Base-by-base conservation (phyloP, 768 basidiomycete genomes). In the Kwoniella sp. region DNA sequence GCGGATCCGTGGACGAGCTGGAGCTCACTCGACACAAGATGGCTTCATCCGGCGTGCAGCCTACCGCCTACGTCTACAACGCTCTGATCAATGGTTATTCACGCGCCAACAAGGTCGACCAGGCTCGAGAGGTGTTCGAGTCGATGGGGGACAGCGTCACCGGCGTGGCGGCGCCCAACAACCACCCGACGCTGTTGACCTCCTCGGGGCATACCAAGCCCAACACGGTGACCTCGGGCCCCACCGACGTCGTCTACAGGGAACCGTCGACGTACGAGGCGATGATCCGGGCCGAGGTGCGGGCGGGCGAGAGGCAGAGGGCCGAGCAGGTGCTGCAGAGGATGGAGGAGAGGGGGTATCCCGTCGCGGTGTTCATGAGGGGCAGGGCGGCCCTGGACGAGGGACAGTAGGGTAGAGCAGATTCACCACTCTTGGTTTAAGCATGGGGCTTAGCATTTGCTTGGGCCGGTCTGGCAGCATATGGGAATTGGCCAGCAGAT, bases 21-120 rank as follows among this genome's bases (percentile, higher is more conserved):
- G 83, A 84, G 0, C 62, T 75, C 15, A 90, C 88, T 69, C 72
- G 86, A 29, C 69, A 76, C 27, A 81, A 82, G 51, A 82, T 96
- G 77, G 76, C 75, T 20, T 62, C 74, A 1, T 77, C 80, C 5
- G 82, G 83, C 27, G 82, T 91, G 7, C 86, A 87, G 63, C 85
- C 90, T 82, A 96, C 92, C 2, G 91, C 93, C 5, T 99, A 99
- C 74, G 87, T 96, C 59, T 87, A 86, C 23, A 96, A 96, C 76
- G 79, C 85, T 50, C 76, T 89, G 64, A 87, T 90, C 76, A 81
- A 82, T 68, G 84, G 83, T 0, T 83, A 83, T 62, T 79, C 91
- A 0, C 80, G 83, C 23, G 79, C 79, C 1, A 84, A 85, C 15
- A 78, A 85, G 34, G 77, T 96, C 47, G 83, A 82, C 14, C 77